Evolutionary conservation across 2,329 filamentous ascomycete genomes (phyloP).

Genomic region (Plenodomus tracheiphilus): DNA sequence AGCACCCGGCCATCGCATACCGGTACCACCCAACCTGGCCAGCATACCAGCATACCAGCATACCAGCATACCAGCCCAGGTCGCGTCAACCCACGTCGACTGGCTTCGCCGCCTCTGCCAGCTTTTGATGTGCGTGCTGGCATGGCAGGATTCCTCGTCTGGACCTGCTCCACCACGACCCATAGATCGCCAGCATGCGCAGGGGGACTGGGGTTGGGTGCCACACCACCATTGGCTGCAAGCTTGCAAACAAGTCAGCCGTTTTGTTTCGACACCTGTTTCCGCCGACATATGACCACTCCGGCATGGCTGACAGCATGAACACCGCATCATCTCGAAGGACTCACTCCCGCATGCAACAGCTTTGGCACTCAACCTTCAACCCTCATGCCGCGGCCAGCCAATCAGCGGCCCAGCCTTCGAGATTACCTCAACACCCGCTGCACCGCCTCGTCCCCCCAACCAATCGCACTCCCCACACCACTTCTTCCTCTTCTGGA

Average conservation of each 20-base stretch:
- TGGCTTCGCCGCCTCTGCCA: conserved; percentile 13
- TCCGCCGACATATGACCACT: conserved; percentile 23
- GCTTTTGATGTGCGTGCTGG: no score
- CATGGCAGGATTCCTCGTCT: neutral
- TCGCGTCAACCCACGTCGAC: no score
- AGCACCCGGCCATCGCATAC: no score
- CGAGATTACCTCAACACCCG: conserved; percentile 28
- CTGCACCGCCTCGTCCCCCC: conserved; percentile 34
- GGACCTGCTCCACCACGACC: neutral
- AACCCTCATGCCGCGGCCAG: conserved; percentile 6
- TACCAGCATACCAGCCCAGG: no score
- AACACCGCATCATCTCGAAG: conserved; percentile 1
- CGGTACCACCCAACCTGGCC: neutral
- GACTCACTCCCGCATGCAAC: neutral
- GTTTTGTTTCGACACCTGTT: conserved; percentile 31
- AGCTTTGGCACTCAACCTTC: neutral
- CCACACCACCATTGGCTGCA: conserved; percentile 14
- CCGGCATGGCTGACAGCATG: conserved; percentile 19
- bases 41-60: no score
- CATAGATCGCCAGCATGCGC: conserved; percentile 26
- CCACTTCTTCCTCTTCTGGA: conserved; percentile 23
- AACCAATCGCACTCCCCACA: conserved; percentile 14
- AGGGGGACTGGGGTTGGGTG: conserved; percentile 8
- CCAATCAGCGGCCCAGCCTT: conserved; percentile 23
- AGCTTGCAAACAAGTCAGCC: conserved; percentile 22